A percentile compares a stretch with the other conserved stretches of the same genome.
Conservation (phyloP, 2,329 filamentous ascomycete species). For the Aspergillus sergii region DNA sequence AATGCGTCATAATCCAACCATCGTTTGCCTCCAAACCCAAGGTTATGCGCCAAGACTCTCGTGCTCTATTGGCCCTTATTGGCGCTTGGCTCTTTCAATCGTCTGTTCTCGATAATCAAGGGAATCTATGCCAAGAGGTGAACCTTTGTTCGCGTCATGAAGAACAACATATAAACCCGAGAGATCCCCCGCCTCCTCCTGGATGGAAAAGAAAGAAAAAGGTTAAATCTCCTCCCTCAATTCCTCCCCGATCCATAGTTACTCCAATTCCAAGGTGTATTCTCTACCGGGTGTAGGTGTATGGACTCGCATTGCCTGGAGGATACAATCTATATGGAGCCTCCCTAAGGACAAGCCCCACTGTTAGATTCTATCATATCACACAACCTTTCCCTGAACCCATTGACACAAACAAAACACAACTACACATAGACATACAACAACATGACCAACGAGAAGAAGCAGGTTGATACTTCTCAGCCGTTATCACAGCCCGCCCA, state of each 20-base stretch:
- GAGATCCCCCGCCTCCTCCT: too few species aligned
- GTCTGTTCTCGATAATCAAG: neutral
- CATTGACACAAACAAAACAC: conserved; percentile 12
- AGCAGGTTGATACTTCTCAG: conserved; percentile 39
- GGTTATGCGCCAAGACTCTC: conserved; percentile 12
- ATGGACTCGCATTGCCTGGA: conserved; percentile 37
- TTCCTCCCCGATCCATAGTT: conserved; percentile 10
- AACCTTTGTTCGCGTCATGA: conserved; percentile 14
- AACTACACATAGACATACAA: conserved; percentile 2
- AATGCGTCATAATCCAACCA: conserved; percentile 19
- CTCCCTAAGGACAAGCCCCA: conserved; percentile 26
- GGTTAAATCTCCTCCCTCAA: neutral
- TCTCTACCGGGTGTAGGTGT: conserved; percentile 15
- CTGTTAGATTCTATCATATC: conserved; percentile 10
- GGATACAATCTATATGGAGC: conserved; percentile 37
- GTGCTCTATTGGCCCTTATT: neutral
- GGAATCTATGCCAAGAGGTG: conserved; percentile 5
- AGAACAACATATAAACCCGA: neutral
- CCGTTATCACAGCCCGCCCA: conserved; percentile 66
- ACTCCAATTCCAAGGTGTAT: conserved; percentile 7
- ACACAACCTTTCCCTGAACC: neutral
- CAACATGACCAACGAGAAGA: conserved; percentile 7
- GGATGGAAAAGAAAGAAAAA: neutral
- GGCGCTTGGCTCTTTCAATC: conserved; percentile 11
- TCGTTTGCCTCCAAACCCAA: conserved; percentile 7